Percentiles rank a stretch among this genome's conserved stretches.
Evolutionary conservation across 2,329 filamentous ascomycete species (phyloP).

Genomic region (Tolypocladium cylindrosporum): DNA sequence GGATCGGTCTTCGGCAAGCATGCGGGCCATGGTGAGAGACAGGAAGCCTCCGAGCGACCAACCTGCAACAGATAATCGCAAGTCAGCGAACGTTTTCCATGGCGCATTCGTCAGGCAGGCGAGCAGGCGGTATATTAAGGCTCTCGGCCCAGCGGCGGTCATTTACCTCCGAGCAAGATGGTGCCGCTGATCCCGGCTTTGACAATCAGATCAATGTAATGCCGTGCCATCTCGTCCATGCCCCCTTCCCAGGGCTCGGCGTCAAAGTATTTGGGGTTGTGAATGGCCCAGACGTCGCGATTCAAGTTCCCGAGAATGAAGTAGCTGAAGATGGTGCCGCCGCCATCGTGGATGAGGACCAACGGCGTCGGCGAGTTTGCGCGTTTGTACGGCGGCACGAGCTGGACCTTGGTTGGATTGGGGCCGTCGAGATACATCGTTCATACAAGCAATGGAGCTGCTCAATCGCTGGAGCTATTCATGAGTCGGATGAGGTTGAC

Average conservation of each 20-base stretch:
- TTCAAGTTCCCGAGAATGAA: conserved; percentile 15
- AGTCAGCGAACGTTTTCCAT: background rate
- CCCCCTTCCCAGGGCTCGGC: conserved; percentile 15
- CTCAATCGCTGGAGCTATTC: background rate
- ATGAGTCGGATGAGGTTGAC: background rate
- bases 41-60: conserved; percentile 21
- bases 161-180: conserved; percentile 16
- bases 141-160: background rate
- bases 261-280: conserved; percentile 16
- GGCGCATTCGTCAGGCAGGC: background rate
- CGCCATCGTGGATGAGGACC: conserved; percentile 20
- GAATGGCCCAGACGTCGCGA: conserved; percentile 20
- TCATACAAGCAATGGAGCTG: background rate
- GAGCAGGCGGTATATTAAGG: background rate
- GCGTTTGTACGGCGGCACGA: conserved; percentile 7
- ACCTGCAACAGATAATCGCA: conserved; percentile 5
- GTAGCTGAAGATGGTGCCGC: conserved; percentile 20
- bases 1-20: conserved; percentile 12
- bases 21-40: conserved; percentile 13
- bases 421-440: conserved; percentile 13
- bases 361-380: conserved; percentile 10
- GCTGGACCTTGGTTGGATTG: conserved; percentile 14
- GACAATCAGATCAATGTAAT: conserved; percentile 14
- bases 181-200: conserved; percentile 13
- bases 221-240: conserved; percentile 17